Evolutionary conservation across 1,284 basidiomycete genomes (phyloP), one percentile per base, ranked within the genome.

Genomic region (Fomitiporia mediterranea): DNA sequence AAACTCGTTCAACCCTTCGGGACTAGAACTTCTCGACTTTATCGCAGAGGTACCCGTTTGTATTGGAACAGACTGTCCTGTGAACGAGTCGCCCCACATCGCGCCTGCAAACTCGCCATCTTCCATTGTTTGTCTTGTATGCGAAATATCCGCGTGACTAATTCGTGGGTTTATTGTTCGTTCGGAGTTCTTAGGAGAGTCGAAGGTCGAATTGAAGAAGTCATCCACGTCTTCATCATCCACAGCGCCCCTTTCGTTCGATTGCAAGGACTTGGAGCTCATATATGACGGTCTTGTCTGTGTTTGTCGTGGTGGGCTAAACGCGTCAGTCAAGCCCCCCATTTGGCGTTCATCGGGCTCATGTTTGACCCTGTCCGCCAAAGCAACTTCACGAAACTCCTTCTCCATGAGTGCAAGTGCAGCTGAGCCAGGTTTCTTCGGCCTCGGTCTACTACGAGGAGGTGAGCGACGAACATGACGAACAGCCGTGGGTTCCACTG

Each of bases 191-290:
- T 46, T 40, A 13, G 58, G 55, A 8, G 54, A 56, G 23, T 56
- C 54, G 15, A 56, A 56, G 13, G 54, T 43, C 60, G 61, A 51
- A 57, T 61, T 11, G 62, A 61, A 46, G 48, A 60, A 19, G 47
- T 82, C 80, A 62, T 83, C 77, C 2, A 80, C 70, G 64, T 84
- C 58, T 56, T 52, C 50, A 28, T 59, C 58, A 15, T 78, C 73
- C 53, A 73, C 60, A 19, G 62, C 48, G 25, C 50, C 47, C 61
- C 53, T 61, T 59, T 59, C 42, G 52, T 56, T 58, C 51, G 57
- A 51, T 21, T 57, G 37, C 8, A 60, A 52, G 34, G 52, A 55
- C 56, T 25, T 48, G 58, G 44, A 46, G 56, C 23, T 34, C 37
- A 47, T 64, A 25, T n/a, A 17, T 23, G 44, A 19, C 23, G 34